Percentiles rank a stretch among this genome's conserved stretches.
Conservation (phyloP, 1,139 yeast species). For the Sugiyamaella neomexicana region DNA sequence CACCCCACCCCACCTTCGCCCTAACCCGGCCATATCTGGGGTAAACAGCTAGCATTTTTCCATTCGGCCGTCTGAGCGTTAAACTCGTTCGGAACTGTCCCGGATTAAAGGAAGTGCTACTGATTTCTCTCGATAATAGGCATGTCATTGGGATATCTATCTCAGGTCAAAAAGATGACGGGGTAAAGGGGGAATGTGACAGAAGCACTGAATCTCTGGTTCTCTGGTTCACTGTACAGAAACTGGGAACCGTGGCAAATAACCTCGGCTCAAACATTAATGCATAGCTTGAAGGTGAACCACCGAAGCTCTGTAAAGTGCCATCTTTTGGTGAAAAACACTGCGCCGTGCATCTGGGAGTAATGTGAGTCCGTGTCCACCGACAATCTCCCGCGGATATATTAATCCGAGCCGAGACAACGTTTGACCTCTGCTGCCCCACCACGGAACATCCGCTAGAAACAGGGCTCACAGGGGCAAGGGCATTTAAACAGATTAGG, state of each 20-base stretch:
- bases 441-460: no score
- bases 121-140: background rate
- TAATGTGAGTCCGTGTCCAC: no score
- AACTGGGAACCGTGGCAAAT: background rate
- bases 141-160: no score
- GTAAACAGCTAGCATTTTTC: constrained; percentile 1
- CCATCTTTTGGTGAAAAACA: no score
- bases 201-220: background rate
- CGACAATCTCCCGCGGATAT: no score
- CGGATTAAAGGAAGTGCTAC: background rate
- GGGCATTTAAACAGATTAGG: background rate
- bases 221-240: background rate
- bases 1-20: background rate
- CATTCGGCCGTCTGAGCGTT: background rate
- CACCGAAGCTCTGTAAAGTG: no score
- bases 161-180: no score
- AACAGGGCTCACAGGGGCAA: background rate
- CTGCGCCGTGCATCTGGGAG: no score
- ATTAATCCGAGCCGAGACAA: no score
- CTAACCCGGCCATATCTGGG: constrained; percentile 1
- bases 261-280: background rate
- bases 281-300: background rate
- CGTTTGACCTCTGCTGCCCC: no score
- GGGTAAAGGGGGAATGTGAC: no score
- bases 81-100: background rate